Base-by-base conservation (phyloP, 2,329 filamentous ascomycete genomes). In the Paecilomyces formosus region DNA sequence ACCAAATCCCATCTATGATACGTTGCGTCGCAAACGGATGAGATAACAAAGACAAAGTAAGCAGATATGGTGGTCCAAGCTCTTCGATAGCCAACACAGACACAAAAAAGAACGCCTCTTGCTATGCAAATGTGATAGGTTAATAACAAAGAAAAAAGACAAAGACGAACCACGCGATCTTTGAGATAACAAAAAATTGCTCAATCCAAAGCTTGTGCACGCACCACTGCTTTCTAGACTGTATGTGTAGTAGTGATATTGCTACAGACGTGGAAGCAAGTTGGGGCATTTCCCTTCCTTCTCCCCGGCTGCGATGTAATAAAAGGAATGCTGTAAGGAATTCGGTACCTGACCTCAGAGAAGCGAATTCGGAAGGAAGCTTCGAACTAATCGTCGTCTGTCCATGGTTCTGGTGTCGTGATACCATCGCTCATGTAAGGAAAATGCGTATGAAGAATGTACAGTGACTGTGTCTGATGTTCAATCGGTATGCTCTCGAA, bases 371-470 rank as follows among this genome's bases (percentile, higher is more conserved):
- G 39, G 18, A 45, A 39, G 18, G 39, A 18, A 18, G 18, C 39
- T 6, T 18, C 13, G n/a, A n/a, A 39, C 35, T 13, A 13, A 21
- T 26, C 22, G 18, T 26, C 22, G 11, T 52, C 21, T 52, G n/a
- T 15, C 21, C 13, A 3, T 52, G 50, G 22, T 52, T 15, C 50
- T 26, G 54, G 54, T 55, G 58, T 61, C 58, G 58, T 63, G 39
- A 39, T 57, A 39, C 54, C 62, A 61, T 64, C 33, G 31, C 56
- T 63, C 58, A 55, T 63, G 56, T 58, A 52, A 31, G 56, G 54
- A 54, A 58, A 11, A 28, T 52, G 11, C 3, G 26, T 52, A 26
- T 28, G 21, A 12, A 52, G 26, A 24, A 52, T 28, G 21, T 52
- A 52, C 50, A 52, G 24, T 8, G 50, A 13, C 50, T 52, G 39